Base-by-base conservation (phyloP, 768 basidiomycete species). In the Hirschioporus abietinus region DNA sequence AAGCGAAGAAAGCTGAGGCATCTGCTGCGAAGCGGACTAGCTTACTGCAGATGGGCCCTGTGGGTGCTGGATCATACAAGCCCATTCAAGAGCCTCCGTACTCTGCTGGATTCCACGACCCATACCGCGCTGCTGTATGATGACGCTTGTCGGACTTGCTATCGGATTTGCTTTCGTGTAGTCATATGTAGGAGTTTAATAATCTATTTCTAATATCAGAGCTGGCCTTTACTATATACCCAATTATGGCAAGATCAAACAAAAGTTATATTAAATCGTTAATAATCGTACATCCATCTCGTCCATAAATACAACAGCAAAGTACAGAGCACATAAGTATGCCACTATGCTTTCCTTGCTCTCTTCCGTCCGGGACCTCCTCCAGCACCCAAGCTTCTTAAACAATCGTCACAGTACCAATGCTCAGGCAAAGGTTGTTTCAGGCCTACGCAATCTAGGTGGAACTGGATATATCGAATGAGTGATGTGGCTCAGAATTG, bases 341-440 rank as follows among this genome's bases (percentile, higher is more conserved):
- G 12, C 12, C 42, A 52, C 42, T 52, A 20, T 3, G 42, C 42
- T 10, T 52, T 52, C 20, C 42, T 52, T 15, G 15, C 20, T 52
- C 42, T 20, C 42, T 52, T 52, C 42, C 42, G 42, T 20, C 42
- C 42, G 2, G 15, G 15, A 6, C 20, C 23, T 18, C 60, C 60
- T 61, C 24, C 30, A 15, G 25, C 60, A 17, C 60, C 60, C 12
- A 61, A 24, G 66, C 79, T 81, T 20, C 75, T 72, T 15, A 78
- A 76, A 69, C 87, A 88, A n/a, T 83, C 81, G 8, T 83, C 77
- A 70, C 87, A 88, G 67, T 80, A 87, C 87, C 86, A 88, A 18
- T 74, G 74, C 64, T 86, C 85, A 7, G 86, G 86, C 64, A 86
- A 76, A 27, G 83, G 83, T 25, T 82, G 81, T 69, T 83, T 85